A percentile compares a stretch with the other conserved stretches of the same genome.
These are phyloP conservation scores for Dryas alaskensis DNA, from an alignment of 306 rosid genomes.

Conservation along the genomic window DNA sequence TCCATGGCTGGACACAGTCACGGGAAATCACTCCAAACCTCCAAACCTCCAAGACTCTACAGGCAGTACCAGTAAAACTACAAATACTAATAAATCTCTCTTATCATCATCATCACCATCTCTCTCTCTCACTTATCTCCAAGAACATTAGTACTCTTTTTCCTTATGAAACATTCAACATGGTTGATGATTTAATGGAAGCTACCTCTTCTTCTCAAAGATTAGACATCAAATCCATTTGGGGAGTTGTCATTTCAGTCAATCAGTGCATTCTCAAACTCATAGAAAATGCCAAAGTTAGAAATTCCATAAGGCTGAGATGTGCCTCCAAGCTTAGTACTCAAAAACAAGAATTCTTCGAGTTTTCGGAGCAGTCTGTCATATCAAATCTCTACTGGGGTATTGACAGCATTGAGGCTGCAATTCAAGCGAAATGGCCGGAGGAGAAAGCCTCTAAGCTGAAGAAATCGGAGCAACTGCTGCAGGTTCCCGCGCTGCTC, in stretches of 20 bases:
- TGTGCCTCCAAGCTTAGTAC: slow-evolving; percentile 46
- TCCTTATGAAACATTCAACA: slow-evolving; percentile 16
- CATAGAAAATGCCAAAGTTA: slow-evolving; percentile 40
- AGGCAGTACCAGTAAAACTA: slow-evolving; percentile 13
- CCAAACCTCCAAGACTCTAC: slow-evolving; percentile 22
- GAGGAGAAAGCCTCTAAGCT: slow-evolving; percentile 46
- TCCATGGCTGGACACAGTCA: slow-evolving; percentile 13
- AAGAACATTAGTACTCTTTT: background rate
- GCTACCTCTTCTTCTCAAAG: slow-evolving; percentile 27
- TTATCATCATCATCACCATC: background rate
- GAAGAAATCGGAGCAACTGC: slow-evolving; percentile 66
- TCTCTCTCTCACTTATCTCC: background rate
- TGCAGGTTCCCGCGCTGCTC: slow-evolving; percentile 77
- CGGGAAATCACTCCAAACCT: slow-evolving; percentile 55
- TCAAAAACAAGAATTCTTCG: slow-evolving; percentile 58
- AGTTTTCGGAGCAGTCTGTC: slow-evolving; percentile 65
- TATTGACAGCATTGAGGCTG: slow-evolving; percentile 56
- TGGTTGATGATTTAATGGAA: slow-evolving; percentile 25
- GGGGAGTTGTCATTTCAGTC: slow-evolving; percentile 51
- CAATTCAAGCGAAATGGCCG: slow-evolving; percentile 37
- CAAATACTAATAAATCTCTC: background rate
- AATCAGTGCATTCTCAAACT: slow-evolving; percentile 45
- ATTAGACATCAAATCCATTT: slow-evolving; percentile 50
- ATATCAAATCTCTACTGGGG: slow-evolving; percentile 70
- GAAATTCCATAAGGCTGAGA: slow-evolving; percentile 44